Evolutionary conservation across 2,329 filamentous ascomycete genomes (phyloP), one percentile per base, ranked within the genome.

Genomic region (Fusarium sp.): DNA sequence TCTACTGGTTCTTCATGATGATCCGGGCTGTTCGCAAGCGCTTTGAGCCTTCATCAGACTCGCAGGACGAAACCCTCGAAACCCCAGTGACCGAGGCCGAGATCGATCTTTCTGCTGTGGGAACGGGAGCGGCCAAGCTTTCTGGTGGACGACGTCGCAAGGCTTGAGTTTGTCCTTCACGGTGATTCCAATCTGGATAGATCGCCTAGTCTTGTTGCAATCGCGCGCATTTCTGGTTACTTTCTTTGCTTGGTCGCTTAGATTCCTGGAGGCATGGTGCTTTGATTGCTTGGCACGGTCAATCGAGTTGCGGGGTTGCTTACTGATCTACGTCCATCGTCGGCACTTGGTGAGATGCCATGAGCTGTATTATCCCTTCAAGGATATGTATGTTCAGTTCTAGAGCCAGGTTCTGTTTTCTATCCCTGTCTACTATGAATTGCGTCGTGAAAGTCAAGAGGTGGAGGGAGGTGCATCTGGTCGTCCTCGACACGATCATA

Each of bases 1-100:
- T 94, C 79, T 94, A 92, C 83, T 97, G 94, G 94, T 97, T 96
- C 81, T 87, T 91, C 79, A 95, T 94, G 88, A 97, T 97, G 94
- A 91, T 97, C 72, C 87, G 90, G 69, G 93, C 94, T 10, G 90
- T 97, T 14, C 88, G 91, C 69, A 95, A 94, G 85, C 88, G 94
- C 29, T 97, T 97, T 80, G 88, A 90, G 69, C 83, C 92, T 6
- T 79, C 84, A 29, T 63, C 60, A 14, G 80, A 83, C 73, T 75
- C 79, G 9, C 76, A 57, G 13, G 69, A 71, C 29, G 80, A 83
- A 41, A 24, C 79, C 81, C 39, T 78, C 74, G 64, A 73, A 64
- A 61, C 72, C 58, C 35, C 72, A 10, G 69, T 73, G 60, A 82
- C 79, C 8, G 77, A 80, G 62, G 74, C 70, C 14, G 76, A 82